Evolutionary conservation across 331 rosid genomes (phyloP).

Genomic region (Acacia concinna): DNA sequence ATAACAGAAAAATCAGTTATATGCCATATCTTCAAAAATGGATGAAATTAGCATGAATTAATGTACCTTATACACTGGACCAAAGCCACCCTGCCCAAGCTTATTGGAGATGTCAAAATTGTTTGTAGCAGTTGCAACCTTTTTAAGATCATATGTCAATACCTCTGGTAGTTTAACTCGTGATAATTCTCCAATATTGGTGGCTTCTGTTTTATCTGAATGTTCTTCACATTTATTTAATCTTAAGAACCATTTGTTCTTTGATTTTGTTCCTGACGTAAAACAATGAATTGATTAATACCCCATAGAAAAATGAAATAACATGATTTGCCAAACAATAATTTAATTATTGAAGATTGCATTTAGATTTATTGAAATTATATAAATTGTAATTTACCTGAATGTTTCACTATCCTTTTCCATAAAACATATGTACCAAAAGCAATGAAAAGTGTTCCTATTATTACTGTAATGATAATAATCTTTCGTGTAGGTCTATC

Average conservation of each 20-base stretch:
- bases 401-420: background rate
- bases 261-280: too few relatives aligned
- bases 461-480: background rate
- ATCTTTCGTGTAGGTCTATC: background rate
- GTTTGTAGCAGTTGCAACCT: background rate
- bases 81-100: background rate
- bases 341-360: background rate
- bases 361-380: background rate
- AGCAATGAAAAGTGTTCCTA: background rate
- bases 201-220: too few relatives aligned
- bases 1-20: too few relatives aligned
- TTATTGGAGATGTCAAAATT: background rate
- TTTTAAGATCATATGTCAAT: background rate
- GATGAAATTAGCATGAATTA: background rate
- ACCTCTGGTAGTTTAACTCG: background rate
- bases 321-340: background rate
- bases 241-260: too few relatives aligned
- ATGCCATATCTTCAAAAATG: background rate
- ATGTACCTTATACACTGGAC: background rate
- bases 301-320: background rate
- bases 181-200: background rate
- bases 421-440: background rate
- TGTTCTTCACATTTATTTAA: too few relatives aligned
- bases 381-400: background rate
- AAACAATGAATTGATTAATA: too few relatives aligned